phyloP scores from a whole-genome alignment of 495 filamentous ascomycete genomes.

The Penicillium coffeae region DNA sequence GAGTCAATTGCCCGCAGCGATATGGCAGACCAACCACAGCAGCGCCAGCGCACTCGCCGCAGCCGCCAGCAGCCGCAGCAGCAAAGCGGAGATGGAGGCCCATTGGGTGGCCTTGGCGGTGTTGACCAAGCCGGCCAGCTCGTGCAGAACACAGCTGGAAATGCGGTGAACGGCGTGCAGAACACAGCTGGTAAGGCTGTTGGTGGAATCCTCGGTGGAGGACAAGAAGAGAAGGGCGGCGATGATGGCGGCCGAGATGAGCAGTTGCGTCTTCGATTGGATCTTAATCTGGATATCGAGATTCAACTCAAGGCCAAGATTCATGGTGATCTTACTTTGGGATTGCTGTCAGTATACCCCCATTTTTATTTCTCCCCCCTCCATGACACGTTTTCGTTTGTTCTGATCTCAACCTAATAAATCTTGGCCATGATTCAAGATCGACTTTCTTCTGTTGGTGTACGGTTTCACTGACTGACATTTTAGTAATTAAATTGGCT shows the following conservation, averaged over 20 bases:
- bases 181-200: slow-evolving; percentile 56
- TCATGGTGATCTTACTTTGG: slow-evolving; percentile 82
- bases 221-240: slow-evolving; percentile 36
- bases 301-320: slow-evolving; percentile 89
- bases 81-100: slow-evolving; percentile 38
- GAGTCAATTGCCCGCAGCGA: slow-evolving; percentile 35
- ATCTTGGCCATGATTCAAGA: not conserved
- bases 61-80: slow-evolving; percentile 29
- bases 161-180: slow-evolving; percentile 54
- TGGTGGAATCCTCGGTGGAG: slow-evolving; percentile 44
- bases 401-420: not conserved
- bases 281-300: slow-evolving; percentile 86
- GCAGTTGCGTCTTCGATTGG: slow-evolving; percentile 71
- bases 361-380: slow-evolving; percentile 1
- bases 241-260: slow-evolving; percentile 58
- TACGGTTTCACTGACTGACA: slow-evolving; percentile 22
- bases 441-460: slow-evolving; percentile 1
- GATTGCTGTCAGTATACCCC: slow-evolving; percentile 66
- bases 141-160: slow-evolving; percentile 62
- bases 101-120: slow-evolving; percentile 50
- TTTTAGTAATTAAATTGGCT: slow-evolving; percentile 23
- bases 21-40: slow-evolving; percentile 36
- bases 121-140: slow-evolving; percentile 54
- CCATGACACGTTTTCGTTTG: not conserved
- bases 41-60: slow-evolving; percentile 37